phyloP scores from a whole-genome alignment of 345 rosid genomes.

The Syzygium grande region DNA sequence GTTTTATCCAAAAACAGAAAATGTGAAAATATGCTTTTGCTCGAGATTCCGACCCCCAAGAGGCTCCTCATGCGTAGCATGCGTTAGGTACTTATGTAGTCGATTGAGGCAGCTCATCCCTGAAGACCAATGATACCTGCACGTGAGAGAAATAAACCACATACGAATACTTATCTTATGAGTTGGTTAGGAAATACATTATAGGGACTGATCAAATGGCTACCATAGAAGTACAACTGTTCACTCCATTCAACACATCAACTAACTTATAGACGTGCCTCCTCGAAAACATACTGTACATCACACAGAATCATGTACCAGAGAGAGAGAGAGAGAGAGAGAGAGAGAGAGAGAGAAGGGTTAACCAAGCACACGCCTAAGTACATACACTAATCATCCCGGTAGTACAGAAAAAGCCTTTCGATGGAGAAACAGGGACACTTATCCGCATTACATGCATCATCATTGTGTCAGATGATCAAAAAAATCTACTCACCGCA shows the following conservation, averaged over 20 bases:
- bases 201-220: neutral
- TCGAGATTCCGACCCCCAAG: neutral
- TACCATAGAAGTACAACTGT: neutral
- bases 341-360: neutral
- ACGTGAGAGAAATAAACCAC: neutral
- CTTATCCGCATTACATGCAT: neutral
- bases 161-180: neutral
- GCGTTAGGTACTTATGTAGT: neutral
- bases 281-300: neutral
- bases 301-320: neutral
- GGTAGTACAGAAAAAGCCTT: neutral
- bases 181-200: neutral
- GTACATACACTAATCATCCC: neutral
- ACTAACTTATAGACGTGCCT: neutral
- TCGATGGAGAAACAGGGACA: neutral
- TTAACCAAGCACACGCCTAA: neutral
- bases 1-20: neutral
- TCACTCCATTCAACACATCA: neutral
- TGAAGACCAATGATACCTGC: slow-evolving; percentile 58
- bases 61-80: neutral
- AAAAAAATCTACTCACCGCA: slow-evolving; percentile 46
- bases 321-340: neutral
- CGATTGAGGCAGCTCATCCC: slow-evolving; percentile 16
- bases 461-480: neutral
- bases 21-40: neutral